Evolutionary conservation across 495 filamentous ascomycete genomes (phyloP).

Genomic region (Cercophora sp.): DNA sequence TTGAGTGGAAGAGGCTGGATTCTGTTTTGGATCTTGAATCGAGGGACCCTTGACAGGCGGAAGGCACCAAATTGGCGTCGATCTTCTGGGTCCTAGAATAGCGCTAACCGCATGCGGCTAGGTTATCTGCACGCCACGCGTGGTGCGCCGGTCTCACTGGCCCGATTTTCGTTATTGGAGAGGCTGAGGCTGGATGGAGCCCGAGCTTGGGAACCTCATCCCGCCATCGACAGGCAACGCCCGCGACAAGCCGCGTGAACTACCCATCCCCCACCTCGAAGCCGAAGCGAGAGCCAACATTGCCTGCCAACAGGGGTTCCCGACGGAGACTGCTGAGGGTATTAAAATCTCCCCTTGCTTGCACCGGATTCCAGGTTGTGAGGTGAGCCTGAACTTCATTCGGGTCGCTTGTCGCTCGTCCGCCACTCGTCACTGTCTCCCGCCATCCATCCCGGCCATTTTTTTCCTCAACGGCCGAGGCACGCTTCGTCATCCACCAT

Average conservation of each 20-base stretch:
- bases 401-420: neutral
- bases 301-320: neutral
- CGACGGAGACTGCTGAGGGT: neutral
- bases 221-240: no score
- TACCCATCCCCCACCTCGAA: conserved; percentile 3
- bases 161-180: neutral
- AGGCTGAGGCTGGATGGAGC: neutral
- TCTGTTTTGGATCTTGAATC: neutral
- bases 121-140: no score
- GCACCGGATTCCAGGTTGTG: neutral
- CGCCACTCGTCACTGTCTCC: neutral
- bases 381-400: conserved; percentile 5
- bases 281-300: neutral
- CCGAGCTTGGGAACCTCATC: conserved; percentile 1
- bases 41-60: neutral
- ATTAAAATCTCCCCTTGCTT: neutral
- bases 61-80: neutral
- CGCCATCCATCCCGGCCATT: no score
- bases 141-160: no score
- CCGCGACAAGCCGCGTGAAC: neutral
- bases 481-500: no score
- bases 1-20: neutral
- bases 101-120: neutral
- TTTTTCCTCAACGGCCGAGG: no score
- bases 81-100: neutral